Conservation (phyloP, 75 land plant species). For the Adiantum capillusveneris region DNA sequence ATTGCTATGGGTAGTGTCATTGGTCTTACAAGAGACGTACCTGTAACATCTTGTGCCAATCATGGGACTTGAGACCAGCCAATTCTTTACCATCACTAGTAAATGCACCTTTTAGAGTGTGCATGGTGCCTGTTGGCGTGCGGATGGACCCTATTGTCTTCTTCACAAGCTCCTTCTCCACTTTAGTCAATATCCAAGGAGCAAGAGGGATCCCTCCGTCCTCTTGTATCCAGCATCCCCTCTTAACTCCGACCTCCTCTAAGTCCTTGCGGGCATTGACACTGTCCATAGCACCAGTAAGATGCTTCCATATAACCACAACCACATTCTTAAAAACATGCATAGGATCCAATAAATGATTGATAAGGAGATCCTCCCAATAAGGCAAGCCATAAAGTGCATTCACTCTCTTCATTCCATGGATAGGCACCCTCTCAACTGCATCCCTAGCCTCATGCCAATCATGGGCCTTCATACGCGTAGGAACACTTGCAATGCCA, state of each 20-base stretch:
- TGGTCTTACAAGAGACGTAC: no score
- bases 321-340: conserved; percentile 9
- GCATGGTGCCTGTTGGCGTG: conserved; percentile 10
- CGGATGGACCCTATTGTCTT: conserved; percentile 6
- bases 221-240: neutral
- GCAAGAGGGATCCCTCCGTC: conserved; percentile 3
- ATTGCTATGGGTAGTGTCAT: no score
- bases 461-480: neutral
- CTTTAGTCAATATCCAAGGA: conserved; percentile 4
- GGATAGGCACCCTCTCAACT: neutral
- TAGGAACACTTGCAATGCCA: conserved; percentile 1
- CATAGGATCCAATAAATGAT: conserved; percentile 6
- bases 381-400: neutral
- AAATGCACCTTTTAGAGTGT: conserved; percentile 8
- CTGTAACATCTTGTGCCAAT: no score
- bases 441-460: neutral
- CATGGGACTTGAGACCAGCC: no score
- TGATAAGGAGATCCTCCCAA: neutral
- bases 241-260: neutral
- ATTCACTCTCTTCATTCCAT: neutral
- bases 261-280: neutral
- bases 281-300: neutral
- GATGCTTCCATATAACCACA: neutral
- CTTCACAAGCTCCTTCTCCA: neutral
- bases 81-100: neutral